Evolutionary conservation across 371 early-diverging fungal species (phyloP), one percentile per base, ranked within the genome.

Genomic region (Sanchytrium tribonematis): DNA sequence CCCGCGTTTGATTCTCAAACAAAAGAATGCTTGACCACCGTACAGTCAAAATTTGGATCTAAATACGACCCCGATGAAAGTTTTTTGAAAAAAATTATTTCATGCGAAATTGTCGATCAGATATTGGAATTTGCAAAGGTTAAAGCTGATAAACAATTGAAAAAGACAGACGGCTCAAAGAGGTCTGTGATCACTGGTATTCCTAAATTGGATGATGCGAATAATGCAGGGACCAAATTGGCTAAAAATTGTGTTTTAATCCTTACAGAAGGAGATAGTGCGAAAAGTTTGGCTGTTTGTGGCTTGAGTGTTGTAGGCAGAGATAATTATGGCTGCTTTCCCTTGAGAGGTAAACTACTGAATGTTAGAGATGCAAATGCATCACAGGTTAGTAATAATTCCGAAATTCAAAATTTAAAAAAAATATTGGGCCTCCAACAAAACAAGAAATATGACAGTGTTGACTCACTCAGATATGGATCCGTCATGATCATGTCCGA

Each of bases 401-500:
- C 80, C 1, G 99, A 99, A 81, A 91, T 98, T 68, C 82, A 78
- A 48, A 80, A 83, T 69, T 85, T 99, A 74, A 98, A 98, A 77
- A 83, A 91, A 73, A 99, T 99, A 72, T 80, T 99, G 31, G 99
- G 99, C 28, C 79, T 99, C 67, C 89, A 97, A 78, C 93, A 93
- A 68, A 88, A 87, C 30, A 86, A 85, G 70, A 81, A 78, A 1
- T 99, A 98, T 75, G 80, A 78, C 5, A 80, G 80, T 65, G 79
- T 82, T 0, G 83, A 86, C 30, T 81, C 82, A 29, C 80, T 99
- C 70, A 83, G 99, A 69, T 99, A 99, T 76, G 99, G 99, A 0
- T 89, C 89, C 72, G 75, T 99, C 17, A 98, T 99, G 91, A 93
- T 99, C 70, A 99, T 99, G 99, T 91, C 99, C 0, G 99, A 99